phyloP scores from a whole-genome alignment of 345 rosid genomes.

The Populus nigra region DNA sequence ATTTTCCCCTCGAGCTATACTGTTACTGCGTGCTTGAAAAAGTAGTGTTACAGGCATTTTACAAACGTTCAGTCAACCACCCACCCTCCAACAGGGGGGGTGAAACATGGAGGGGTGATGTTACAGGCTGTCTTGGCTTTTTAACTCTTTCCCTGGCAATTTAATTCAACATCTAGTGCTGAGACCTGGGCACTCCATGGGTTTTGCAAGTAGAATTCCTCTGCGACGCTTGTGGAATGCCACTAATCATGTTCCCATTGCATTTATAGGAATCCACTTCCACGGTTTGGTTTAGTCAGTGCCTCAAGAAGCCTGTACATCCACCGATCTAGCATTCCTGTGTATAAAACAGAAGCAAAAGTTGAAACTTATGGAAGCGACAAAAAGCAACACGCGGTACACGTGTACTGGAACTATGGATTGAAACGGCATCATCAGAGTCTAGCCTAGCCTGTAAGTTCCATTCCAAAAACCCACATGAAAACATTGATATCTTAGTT shows the following conservation, averaged over 20 bases:
- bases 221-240: no score
- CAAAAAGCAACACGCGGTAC: not conserved
- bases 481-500: not conserved
- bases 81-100: not conserved
- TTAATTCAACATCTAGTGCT: not conserved
- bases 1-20: not conserved
- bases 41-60: not conserved
- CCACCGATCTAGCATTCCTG: conserved; percentile 99
- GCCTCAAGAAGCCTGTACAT: conserved; percentile 77
- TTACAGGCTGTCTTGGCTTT: not conserved
- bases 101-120: not conserved
- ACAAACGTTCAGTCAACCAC: not conserved
- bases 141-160: not conserved
- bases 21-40: not conserved
- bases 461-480: not conserved
- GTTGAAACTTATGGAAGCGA: not conserved
- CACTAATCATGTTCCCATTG: not conserved
- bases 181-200: not conserved
- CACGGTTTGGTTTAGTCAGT: conserved; percentile 44
- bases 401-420: not conserved
- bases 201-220: not conserved
- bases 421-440: not conserved
- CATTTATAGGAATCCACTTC: conserved; percentile 19
- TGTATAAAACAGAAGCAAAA: not conserved
- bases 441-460: not conserved